Base-by-base conservation (phyloP, 2,329 filamentous ascomycete species). In the Pyricularia sp. region DNA sequence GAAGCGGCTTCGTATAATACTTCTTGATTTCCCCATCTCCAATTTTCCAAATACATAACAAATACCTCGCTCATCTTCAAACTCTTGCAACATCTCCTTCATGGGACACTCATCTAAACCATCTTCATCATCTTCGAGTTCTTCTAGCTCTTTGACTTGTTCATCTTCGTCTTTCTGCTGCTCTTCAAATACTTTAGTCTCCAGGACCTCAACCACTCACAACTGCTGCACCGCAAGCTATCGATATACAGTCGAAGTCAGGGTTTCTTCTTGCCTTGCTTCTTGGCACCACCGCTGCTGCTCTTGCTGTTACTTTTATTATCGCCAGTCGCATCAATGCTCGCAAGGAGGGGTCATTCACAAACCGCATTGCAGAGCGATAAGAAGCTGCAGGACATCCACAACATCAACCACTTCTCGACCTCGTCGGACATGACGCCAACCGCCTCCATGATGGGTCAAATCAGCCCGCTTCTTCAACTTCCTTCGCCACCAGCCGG, bases 401-500 rank as follows among this genome's bases (percentile, higher is more conserved):
- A 61, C 58, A 12, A 17, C 9, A 23, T 11, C 23, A 26, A 61
- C 58, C n/a, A 26, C n/a, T 26, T 61, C 58, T 61, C 58, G 23
- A 26, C 7, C 58, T 23, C 58, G n/a, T 26, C 58, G 58, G 58
- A 26, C 58, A 23, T 61, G 25, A 26, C 58, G n/a, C 58, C 58
- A 61, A 61, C 58, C 58, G 65, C 23, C 23, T 61, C 25, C 42
- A 61, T 68, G 65, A 80, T 80, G 78, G 77, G 76, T 55, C 73
- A 75, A 30, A 71, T 77, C 70, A 75, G 73, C 69, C 71, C 71
- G 36, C 70, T 76, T 33, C 69, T 75, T 61, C 75, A 77, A 69
- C 69, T 78, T 12, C 73, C 77, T n/a, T 78, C 79, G 30, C 76
- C 78, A 17, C 42, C 66, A 11, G n/a, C 59, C 36, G 59, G 42